Percentiles rank a stretch among this genome's conserved stretches.
Conservation (phyloP, 441 rosid species). For the Syzygium syzygioides region DNA sequence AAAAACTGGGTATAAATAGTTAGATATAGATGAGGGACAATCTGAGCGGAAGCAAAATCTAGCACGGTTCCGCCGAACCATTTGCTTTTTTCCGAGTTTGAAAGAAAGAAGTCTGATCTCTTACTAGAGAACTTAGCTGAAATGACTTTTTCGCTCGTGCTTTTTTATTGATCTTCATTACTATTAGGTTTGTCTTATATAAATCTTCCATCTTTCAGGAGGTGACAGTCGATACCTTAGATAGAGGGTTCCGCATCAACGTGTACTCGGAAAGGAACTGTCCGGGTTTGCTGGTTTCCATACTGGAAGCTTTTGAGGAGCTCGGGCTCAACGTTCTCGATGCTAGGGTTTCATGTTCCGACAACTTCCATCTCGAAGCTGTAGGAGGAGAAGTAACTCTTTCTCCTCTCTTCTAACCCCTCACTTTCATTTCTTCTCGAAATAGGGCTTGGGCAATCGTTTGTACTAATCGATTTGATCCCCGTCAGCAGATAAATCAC, state of each 20-base stretch:
- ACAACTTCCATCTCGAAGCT: constrained; percentile 63
- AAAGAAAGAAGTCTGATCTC: not conserved
- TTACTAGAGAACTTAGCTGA: not conserved
- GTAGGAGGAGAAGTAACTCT: constrained; percentile 59
- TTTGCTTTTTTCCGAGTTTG: not conserved
- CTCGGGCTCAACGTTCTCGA: constrained; percentile 72
- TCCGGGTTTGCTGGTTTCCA: constrained; percentile 68
- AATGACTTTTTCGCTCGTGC: not conserved
- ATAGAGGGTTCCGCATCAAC: constrained; percentile 65
- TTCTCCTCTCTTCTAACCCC: not conserved
- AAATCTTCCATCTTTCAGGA: constrained; percentile 19
- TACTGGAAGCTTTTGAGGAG: constrained; percentile 80
- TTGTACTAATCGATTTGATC: not conserved
- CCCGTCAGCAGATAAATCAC: not conserved
- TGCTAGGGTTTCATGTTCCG: constrained; percentile 90
- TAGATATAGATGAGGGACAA: not conserved
- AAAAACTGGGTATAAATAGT: not conserved
- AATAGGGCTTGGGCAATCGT: not conserved
- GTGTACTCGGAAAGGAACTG: constrained; percentile 52
- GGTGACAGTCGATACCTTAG: constrained; percentile 73
- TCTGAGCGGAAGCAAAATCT: not conserved
- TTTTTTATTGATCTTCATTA: not conserved
- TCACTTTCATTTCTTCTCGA: not conserved
- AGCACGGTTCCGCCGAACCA: not conserved
- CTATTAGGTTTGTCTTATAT: not conserved